A percentile compares a stretch with the other conserved stretches of the same genome.
phyloP scores from a whole-genome alignment of 2,329 filamentous ascomycete genomes.

The Ophiostoma quercus region DNA sequence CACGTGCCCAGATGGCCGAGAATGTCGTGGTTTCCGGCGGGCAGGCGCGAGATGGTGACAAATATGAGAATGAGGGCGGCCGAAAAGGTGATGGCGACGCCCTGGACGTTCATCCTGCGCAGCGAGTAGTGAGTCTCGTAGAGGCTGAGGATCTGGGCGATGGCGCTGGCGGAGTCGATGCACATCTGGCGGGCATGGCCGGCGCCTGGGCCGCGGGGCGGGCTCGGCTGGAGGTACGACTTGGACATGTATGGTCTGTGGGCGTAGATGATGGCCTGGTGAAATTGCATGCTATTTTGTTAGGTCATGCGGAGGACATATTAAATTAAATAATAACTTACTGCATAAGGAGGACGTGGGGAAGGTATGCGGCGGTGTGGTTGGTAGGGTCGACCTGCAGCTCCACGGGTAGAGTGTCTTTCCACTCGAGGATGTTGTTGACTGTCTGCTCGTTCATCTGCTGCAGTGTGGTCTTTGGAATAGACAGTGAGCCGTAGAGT shows the following conservation, averaged over 20 bases:
- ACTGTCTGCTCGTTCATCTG: constrained; percentile 8
- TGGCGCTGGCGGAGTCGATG: constrained; percentile 38
- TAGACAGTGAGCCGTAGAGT: constrained; percentile 7
- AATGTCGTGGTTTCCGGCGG: neutral
- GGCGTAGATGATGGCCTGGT: constrained; percentile 26
- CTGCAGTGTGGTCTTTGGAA: neutral
- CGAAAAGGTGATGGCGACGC: constrained; percentile 42
- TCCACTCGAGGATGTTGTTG: constrained; percentile 11
- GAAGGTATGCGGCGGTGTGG: constrained; percentile 34
- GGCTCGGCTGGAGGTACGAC: neutral
- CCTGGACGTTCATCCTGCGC: constrained; percentile 41
- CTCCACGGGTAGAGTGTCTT: constrained; percentile 32
- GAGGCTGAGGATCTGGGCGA: constrained; percentile 38
- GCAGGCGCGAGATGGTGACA: constrained; percentile 27
- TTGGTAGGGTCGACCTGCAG: constrained; percentile 36
- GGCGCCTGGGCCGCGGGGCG: constrained; percentile 16
- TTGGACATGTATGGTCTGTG: constrained; percentile 39
- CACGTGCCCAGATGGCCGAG: constrained; percentile 14
- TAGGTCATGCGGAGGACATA: neutral
- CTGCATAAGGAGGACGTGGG: constrained; percentile 41
- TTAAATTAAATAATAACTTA: constrained; percentile 26
- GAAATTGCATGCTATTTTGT: constrained; percentile 27
- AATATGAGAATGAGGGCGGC: constrained; percentile 38
- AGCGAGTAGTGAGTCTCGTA: constrained; percentile 41
- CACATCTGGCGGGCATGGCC: constrained; percentile 38